Evolutionary conservation across 306 rosid genomes (phyloP), one percentile per base, ranked within the genome.

Genomic region (Trifolium subterraneum): DNA sequence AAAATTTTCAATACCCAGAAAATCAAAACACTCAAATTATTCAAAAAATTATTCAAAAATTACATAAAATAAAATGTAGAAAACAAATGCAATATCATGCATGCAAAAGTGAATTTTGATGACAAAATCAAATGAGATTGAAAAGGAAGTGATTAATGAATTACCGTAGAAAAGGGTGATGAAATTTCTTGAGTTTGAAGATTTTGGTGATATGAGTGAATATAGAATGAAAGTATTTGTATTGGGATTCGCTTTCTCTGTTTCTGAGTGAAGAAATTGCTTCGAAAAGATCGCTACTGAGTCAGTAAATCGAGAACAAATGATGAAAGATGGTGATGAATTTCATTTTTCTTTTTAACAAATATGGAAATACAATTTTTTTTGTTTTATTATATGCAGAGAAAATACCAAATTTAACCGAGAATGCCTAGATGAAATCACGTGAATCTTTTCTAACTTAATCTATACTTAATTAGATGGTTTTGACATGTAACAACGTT

Each of bases 221-320:
- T 19, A 22, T 25, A 68, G 12, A 45, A 51, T 41, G 68, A 12
- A 41, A 27, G 2, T 1, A 59, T 33, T 8, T 70, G n/a, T 41
- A 29, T 74, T 20, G 62, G 61, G 79, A 74, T 74, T 58, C 19
- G 61, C 39, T 54, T 11, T 64, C 44, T 64, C 44, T 22, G 39
- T 8, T 44, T 44, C 16, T 12, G 50, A 41, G 15, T 41, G 63
- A 51, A 29, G 36, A 56, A 72, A 56, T 52, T 35, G 44, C 68
- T 71, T 77, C 79, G 86, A 56, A 72, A 71, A 64, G 45, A 81
- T 82, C 89, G 88, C 6, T 44, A 44, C 50, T 44, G 16, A 44
- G n/a, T 44, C 14, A 44, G 13, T 1, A 15, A 48, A n/a, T 18
- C 10, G 20, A 10, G 5, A 20, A 19, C 25, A 54, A 54, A 54